Percentiles rank a stretch among this genome's conserved stretches.
phyloP scores from a whole-genome alignment of 106 monocot genomes.

The Dendrobium officinale region DNA sequence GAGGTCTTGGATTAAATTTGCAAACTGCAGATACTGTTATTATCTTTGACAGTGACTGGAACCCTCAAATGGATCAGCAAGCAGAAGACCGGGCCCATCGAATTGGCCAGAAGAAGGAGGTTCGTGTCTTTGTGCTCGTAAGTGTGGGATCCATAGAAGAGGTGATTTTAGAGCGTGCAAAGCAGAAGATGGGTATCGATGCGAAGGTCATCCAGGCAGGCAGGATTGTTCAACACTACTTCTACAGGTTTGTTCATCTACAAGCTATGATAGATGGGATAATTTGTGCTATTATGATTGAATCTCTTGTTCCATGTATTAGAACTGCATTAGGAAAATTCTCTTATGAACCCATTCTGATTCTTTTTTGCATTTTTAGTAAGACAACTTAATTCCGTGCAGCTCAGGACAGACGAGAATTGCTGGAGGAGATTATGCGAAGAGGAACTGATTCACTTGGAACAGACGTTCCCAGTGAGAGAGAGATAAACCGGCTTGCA shows the following conservation, averaged over 20 bases:
- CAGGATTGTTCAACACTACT: conserved; percentile 87
- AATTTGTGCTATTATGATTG: too few relatives aligned
- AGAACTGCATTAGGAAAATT: too few relatives aligned
- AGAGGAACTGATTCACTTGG: conserved; percentile 81
- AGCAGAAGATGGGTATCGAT: conserved; percentile 99
- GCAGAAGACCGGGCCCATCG: conserved; percentile 97
- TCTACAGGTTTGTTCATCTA: conserved; percentile 64
- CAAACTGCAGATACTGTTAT: conserved; percentile 94
- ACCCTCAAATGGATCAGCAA: conserved; percentile 97
- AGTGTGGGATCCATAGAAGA: conserved; percentile 96
- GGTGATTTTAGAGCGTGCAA: conserved; percentile 90
- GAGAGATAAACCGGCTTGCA: conserved; percentile 93
- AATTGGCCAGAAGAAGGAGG: conserved; percentile 95
- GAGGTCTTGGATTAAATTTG: conserved; percentile 86
- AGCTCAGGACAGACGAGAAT: conserved; percentile 84
- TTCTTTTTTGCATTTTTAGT: not conserved
- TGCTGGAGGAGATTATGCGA: conserved; percentile 88
- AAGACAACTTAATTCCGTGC: conserved; percentile 16
- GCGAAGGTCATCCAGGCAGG: conserved; percentile 98
- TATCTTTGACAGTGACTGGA: conserved; percentile 98
- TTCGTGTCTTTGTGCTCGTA: conserved; percentile 79
- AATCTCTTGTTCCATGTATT: too few relatives aligned
- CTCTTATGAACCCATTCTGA: not conserved
- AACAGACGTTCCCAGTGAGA: conserved; percentile 89
- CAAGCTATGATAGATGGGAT: not conserved